Conservation (phyloP, 1,284 basidiomycete species). For the Papiliotrema flavescens region DNA sequence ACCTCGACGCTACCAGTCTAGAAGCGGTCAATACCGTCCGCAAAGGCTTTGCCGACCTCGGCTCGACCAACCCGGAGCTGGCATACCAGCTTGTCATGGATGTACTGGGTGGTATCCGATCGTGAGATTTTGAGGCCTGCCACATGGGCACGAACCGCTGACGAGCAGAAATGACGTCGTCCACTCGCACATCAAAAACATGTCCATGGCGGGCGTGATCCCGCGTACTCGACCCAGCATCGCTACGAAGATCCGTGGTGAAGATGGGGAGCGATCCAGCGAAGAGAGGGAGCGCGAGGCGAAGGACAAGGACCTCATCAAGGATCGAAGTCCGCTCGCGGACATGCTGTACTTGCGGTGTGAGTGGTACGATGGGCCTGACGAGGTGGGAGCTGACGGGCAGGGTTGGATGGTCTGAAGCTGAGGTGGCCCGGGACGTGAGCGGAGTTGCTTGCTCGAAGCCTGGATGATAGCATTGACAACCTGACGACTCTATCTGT, state of each 20-base stretch:
- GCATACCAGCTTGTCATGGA: conserved; percentile 84
- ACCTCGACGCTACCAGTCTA: conserved; percentile 80
- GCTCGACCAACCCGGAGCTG: conserved; percentile 72
- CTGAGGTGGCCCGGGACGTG: conserved; percentile 68
- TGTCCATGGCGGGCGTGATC: conserved; percentile 31
- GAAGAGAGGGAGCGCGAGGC: conserved; percentile 3
- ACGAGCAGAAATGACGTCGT: conserved; percentile 29
- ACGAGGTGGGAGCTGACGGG: neutral
- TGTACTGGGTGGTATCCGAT: conserved; percentile 83
- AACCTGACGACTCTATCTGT: too few relatives aligned
- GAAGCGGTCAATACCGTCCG: conserved; percentile 86
- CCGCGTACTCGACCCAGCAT: conserved; percentile 8
- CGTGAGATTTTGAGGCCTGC: conserved; percentile 56
- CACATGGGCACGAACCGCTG: neutral
- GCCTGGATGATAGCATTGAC: neutral
- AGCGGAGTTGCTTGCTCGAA: neutral
- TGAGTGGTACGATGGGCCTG: conserved; percentile 22
- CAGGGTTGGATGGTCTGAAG: conserved; percentile 80
- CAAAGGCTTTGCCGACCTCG: conserved; percentile 80
- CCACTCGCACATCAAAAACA: conserved; percentile 36
- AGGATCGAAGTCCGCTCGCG: conserved; percentile 66
- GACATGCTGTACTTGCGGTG: conserved; percentile 90
- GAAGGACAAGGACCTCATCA: conserved; percentile 20
- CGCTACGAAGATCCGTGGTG: conserved; percentile 2
- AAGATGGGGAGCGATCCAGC: conserved; percentile 5